These are phyloP conservation scores for Bipolaris oryzae DNA, from an alignment of 2,329 filamentous ascomycete genomes.

Conservation along the genomic window DNA sequence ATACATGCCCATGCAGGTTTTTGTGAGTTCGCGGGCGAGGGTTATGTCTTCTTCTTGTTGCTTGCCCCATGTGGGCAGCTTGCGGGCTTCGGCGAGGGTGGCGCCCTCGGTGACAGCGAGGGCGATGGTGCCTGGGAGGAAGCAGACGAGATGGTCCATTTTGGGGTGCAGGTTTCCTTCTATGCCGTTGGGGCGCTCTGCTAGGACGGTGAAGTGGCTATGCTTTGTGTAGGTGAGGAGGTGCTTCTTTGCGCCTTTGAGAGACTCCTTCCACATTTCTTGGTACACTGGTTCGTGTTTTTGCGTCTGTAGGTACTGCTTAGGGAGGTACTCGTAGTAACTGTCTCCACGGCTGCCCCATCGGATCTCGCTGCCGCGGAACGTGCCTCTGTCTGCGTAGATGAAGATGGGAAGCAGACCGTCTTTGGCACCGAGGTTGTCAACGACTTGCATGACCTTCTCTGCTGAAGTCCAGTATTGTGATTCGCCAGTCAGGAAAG, in stretches of 20 bases:
- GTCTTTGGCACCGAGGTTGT: conserved; percentile 77
- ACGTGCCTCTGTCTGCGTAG: conserved; percentile 76
- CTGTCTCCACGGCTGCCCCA: conserved; percentile 94
- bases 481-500: conserved; percentile 90
- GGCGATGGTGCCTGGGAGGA: conserved; percentile 95
- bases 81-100: conserved; percentile 75
- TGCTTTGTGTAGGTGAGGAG: conserved; percentile 86
- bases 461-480: conserved; percentile 92
- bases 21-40: conserved; percentile 87
- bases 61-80: conserved; percentile 71
- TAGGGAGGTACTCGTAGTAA: conserved; percentile 98
- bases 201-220: conserved; percentile 84
- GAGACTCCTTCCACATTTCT: conserved; percentile 89
- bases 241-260: conserved; percentile 87
- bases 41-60: conserved; percentile 85
- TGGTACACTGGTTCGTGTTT: conserved; percentile 83
- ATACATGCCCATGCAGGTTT: conserved; percentile 99
- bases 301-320: conserved; percentile 95
- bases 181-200: conserved; percentile 80
- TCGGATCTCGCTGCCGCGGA: conserved; percentile 84
- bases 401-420: conserved; percentile 93
- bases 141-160: conserved; percentile 98
- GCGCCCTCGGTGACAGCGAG: conserved; percentile 82
- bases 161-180: conserved; percentile 73
- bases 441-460: conserved; percentile 88